These are phyloP conservation scores for Aspergillus leporis DNA, from an alignment of 495 filamentous ascomycete species.

Conservation along the genomic window DNA sequence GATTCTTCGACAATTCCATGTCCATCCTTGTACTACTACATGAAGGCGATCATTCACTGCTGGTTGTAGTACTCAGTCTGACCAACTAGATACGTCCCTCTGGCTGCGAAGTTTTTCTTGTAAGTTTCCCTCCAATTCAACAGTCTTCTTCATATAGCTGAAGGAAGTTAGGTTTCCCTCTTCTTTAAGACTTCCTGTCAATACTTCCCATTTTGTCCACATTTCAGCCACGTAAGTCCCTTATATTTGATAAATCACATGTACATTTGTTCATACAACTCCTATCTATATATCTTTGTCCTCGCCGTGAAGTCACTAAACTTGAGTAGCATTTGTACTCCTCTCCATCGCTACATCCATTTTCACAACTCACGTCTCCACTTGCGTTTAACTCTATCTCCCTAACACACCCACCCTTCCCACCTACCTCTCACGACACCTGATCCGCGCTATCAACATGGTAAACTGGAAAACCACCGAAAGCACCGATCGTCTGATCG, in stretches of 20 bases:
- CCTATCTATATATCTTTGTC: neutral
- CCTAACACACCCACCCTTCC: neutral
- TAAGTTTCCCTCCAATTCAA: too few relatives aligned
- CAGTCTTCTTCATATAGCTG: neutral
- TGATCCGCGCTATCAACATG: conserved; percentile 24
- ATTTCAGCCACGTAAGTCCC: neutral
- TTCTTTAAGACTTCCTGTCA: neutral
- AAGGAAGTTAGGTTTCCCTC: neutral
- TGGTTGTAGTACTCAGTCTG: too few relatives aligned
- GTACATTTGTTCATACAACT: neutral
- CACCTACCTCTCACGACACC: neutral
- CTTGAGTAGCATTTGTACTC: too few relatives aligned
- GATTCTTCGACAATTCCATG: too few relatives aligned
- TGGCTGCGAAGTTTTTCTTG: too few relatives aligned
- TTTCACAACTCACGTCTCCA: neutral
- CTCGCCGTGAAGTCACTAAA: too few relatives aligned
- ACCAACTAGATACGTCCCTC: too few relatives aligned
- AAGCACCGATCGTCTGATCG: conserved; percentile 32
- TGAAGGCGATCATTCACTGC: too few relatives aligned
- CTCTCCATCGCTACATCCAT: too few relatives aligned
- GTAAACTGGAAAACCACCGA: conserved; percentile 39
- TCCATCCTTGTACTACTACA: too few relatives aligned
- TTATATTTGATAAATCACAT: neutral
- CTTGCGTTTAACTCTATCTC: neutral
- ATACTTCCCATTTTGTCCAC: neutral